Conservation (phyloP, 495 filamentous ascomycete genomes). For the Aspergillus wentii region DNA sequence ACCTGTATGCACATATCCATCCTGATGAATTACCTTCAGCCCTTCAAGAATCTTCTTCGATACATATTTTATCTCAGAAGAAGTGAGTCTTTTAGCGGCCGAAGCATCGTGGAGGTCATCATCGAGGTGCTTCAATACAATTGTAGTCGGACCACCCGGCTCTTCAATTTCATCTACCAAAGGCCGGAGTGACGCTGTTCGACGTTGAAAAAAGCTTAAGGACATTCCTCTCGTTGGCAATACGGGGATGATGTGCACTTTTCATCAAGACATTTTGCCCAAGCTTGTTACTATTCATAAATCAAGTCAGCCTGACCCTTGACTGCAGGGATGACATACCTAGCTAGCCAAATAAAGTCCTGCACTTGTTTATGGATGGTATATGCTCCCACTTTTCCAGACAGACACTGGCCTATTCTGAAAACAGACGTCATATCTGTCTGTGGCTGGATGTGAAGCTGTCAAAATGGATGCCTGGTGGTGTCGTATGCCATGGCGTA, state of each 20-base stretch:
- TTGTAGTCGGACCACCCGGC: conserved; percentile 30
- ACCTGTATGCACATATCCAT: conserved; percentile 37
- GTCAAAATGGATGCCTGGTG: no score
- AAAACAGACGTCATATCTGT: no score
- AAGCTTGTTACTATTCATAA: conserved; percentile 17
- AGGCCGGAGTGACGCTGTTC: conserved; percentile 23
- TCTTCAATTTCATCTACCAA: conserved; percentile 36
- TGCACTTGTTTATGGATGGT: conserved; percentile 13
- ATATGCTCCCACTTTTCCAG: no score
- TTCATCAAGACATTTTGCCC: conserved; percentile 32
- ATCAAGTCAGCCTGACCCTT: conserved; percentile 3
- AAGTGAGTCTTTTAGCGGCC: conserved; percentile 25
- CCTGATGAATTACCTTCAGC: conserved; percentile 31
- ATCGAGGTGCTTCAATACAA: conserved; percentile 39
- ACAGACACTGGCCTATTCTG: no score
- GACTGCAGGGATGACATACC: conserved; percentile 17
- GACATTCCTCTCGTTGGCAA: conserved; percentile 39
- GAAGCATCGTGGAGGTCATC: conserved; percentile 28
- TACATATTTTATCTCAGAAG: conserved; percentile 36
- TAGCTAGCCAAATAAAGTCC: conserved; percentile 31
- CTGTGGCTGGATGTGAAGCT: no score
- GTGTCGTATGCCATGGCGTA: no score
- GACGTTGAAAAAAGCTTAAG: conserved; percentile 33
- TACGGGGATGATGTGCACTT: conserved; percentile 28
- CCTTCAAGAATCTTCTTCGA: conserved; percentile 32